Conservation (phyloP, 2,329 filamentous ascomycete species). For the Botrytis squamosa region DNA sequence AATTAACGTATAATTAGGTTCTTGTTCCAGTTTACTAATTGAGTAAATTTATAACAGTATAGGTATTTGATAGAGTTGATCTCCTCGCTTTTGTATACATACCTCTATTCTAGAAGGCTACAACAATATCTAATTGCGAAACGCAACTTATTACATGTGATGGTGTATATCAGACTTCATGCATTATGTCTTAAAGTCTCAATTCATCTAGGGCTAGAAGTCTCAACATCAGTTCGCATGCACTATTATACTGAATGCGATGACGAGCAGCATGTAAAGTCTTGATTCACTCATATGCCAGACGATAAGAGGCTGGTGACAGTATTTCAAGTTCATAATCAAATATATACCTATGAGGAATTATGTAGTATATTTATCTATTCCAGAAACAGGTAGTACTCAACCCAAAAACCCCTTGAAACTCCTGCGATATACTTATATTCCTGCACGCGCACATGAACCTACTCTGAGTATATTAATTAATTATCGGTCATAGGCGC, state of each 20-base stretch:
- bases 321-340: background rate
- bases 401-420: background rate
- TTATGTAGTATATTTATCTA: background rate
- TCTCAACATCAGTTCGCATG: background rate
- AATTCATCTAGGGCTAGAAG: background rate
- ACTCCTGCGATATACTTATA: background rate
- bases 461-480: background rate
- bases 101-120: background rate
- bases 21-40: background rate
- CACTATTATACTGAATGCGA: accelerated
- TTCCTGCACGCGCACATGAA: background rate
- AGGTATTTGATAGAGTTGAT: background rate
- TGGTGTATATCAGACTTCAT: background rate
- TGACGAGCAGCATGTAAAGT: accelerated
- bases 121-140: background rate
- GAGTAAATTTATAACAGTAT: background rate
- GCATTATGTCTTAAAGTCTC: background rate
- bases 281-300: background rate
- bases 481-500: background rate
- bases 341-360: background rate
- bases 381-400: background rate
- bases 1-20: background rate
- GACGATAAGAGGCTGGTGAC: too few species aligned
- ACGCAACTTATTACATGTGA: background rate
- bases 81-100: background rate